Conservation (phyloP, 2,329 filamentous ascomycete genomes). For the Neurospora crassa region DNA sequence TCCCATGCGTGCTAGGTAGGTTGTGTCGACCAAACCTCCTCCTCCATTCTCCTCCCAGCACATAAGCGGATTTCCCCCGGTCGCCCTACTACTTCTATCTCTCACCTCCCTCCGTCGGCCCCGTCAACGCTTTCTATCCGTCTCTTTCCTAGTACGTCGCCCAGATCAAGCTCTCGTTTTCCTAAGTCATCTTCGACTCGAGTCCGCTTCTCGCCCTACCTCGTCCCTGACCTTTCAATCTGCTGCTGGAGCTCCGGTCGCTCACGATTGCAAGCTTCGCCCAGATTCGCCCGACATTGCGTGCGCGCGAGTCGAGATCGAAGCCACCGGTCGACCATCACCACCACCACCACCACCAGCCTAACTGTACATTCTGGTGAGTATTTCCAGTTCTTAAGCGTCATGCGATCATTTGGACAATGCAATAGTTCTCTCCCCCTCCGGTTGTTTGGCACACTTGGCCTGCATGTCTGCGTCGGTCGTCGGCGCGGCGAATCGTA, state of each 20-base stretch:
- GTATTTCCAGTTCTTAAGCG: slow-evolving; percentile 22
- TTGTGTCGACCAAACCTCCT: not conserved
- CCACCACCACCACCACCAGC: slow-evolving; percentile 24
- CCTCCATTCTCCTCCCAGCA: not conserved
- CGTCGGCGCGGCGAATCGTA: not conserved
- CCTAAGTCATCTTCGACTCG: not conserved
- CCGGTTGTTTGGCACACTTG: not conserved
- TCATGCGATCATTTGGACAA: slow-evolving; percentile 27
- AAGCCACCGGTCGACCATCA: slow-evolving; percentile 21
- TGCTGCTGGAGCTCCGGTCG: slow-evolving; percentile 14
- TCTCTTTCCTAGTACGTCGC: slow-evolving; percentile 18
- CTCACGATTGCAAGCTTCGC: slow-evolving; percentile 12
- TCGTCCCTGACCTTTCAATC: slow-evolving; percentile 1
- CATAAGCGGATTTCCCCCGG: not conserved
- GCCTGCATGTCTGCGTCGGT: not conserved
- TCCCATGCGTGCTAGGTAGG: not conserved
- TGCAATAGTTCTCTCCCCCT: slow-evolving; percentile 6
- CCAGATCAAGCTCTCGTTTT: slow-evolving; percentile 8
- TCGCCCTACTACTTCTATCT: not conserved
- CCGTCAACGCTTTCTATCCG: slow-evolving; percentile 17
- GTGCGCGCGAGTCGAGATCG: slow-evolving; percentile 17
- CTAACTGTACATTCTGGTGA: slow-evolving; percentile 24
- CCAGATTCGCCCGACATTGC: slow-evolving; percentile 17
- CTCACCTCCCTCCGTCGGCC: slow-evolving; percentile 2
- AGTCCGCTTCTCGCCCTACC: not conserved